Evolutionary conservation across 345 rosid species (phyloP), one percentile per base, ranked within the genome.

Genomic region (Raphanus raphanistrum): DNA sequence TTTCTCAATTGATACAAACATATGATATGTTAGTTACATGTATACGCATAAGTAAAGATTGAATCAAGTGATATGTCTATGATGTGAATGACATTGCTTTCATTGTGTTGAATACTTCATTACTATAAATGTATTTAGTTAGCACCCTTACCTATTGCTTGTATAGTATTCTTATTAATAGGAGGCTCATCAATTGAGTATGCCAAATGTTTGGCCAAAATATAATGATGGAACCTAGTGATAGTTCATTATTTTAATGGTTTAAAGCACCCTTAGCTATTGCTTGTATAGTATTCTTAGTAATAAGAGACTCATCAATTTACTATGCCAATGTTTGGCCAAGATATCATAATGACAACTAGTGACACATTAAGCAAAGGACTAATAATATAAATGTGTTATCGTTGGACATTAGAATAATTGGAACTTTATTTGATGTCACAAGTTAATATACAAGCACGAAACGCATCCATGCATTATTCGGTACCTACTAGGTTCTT

Each of bases 81-180:
- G 68, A 66, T 65, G 43, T 12, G 29, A 55, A 28, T 27, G 29
- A 7, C 35, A n/a, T 67, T 79, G 70, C 65, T 72, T 79, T 66
- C 52, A 45, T 66, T 65, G n/a, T 72, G 54, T 45, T 72, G 33
- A 62, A 3, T 63, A 9, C 13, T 13, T 57, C 9, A 43, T 35
- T 57, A 61, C 50, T 75, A 1, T 70, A 8, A 31, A 76, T 35
- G 27, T 1, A 36, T 57, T 70, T 13, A 11, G 36, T n/a, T 21
- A 76, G 31, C 63, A 62, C 8, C 69, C 67, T 15, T 33, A 48
- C 1, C 62, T 61, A 62, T 77, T 43, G 76, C 76, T 65, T 71
- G 54, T 33, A 31, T 38, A 26, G 41, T 61, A 31, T 21, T 21
- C 29, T 16, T 52, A 70, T 31, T 52, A 29, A n/a, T 7, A 33